These are phyloP conservation scores for Pythium angustatum DNA, from an alignment of 352 stramenopile species.

Conservation along the genomic window DNA sequence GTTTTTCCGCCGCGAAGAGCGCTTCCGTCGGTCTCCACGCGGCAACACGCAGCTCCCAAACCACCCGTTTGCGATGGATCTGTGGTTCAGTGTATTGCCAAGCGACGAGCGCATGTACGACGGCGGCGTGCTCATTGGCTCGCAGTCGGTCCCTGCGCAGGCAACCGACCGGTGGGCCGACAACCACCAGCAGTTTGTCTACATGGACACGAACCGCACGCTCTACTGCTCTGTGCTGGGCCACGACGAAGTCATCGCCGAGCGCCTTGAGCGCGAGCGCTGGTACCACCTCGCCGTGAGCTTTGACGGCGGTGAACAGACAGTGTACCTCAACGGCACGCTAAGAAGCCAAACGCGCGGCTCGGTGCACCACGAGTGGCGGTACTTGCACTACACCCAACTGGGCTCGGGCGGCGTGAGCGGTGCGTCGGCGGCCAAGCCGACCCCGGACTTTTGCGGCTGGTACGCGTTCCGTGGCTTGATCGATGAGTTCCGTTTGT, in stretches of 20 bases:
- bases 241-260: conserved; percentile 11
- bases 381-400: conserved; percentile 48
- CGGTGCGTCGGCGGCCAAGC: conserved; percentile 39
- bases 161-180: conserved; percentile 15
- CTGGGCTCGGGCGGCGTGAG: conserved; percentile 65
- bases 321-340: conserved; percentile 17
- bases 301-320: conserved; percentile 24
- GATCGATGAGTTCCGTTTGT: conserved; percentile 34
- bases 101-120: conserved; percentile 14
- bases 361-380: conserved; percentile 35
- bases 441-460: conserved; percentile 52
- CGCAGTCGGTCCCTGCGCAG: conserved; percentile 25
- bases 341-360: conserved; percentile 7
- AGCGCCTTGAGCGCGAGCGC: conserved; percentile 6
- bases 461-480: conserved; percentile 76
- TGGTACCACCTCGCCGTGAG: conserved; percentile 21
- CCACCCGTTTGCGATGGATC: conserved; percentile 27
- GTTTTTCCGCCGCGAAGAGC: conserved; percentile 21
- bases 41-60: neutral
- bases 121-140: conserved; percentile 34
- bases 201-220: conserved; percentile 26
- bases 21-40: conserved; percentile 5
- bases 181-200: conserved; percentile 33
- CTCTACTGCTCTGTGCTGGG: conserved; percentile 36
- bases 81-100: conserved; percentile 36